phyloP scores from a whole-genome alignment of 1,284 basidiomycete genomes.

The Sporisorium exsertum region DNA sequence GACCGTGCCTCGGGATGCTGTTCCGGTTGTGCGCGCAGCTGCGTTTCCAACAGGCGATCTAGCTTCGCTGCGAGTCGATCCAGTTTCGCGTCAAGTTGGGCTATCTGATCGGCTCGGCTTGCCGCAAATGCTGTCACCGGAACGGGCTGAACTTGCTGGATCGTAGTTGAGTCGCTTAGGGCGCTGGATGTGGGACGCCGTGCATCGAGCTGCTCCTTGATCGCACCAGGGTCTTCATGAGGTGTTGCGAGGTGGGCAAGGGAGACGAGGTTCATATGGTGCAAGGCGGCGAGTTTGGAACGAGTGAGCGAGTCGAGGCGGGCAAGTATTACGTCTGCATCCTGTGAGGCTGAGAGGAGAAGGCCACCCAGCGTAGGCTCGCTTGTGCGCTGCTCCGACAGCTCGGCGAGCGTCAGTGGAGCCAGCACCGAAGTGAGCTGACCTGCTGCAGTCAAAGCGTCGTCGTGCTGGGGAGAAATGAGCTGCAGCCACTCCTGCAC shows the following conservation, averaged over 20 bases:
- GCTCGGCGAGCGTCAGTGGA: slow-evolving; percentile 1
- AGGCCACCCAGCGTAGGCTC: neutral
- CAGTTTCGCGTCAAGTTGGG: slow-evolving; percentile 13
- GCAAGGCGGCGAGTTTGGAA: slow-evolving; percentile 20
- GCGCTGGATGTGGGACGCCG: neutral
- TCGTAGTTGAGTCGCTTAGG: neutral
- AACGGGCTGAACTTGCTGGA: neutral
- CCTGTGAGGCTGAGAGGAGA: neutral
- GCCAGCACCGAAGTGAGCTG: neutral
- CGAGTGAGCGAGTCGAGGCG: neutral
- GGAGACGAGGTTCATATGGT: slow-evolving; percentile 21
- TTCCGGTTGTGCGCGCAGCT: neutral
- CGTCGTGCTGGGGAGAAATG: neutral
- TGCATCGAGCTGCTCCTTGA: neutral
- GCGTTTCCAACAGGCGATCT: slow-evolving; percentile 8
- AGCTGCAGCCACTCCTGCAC: slow-evolving; percentile 33
- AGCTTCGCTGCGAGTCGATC: slow-evolving; percentile 17
- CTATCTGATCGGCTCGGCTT: neutral
- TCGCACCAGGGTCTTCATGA: neutral
- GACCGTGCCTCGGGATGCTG: too few species aligned
- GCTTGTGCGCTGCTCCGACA: neutral
- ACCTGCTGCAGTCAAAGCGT: too few species aligned
- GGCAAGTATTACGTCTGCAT: neutral
- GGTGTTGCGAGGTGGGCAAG: neutral
- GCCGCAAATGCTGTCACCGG: neutral